Conservation (phyloP, 192 early-diverging fungal genomes). For the Entomortierella beljakovae region DNA sequence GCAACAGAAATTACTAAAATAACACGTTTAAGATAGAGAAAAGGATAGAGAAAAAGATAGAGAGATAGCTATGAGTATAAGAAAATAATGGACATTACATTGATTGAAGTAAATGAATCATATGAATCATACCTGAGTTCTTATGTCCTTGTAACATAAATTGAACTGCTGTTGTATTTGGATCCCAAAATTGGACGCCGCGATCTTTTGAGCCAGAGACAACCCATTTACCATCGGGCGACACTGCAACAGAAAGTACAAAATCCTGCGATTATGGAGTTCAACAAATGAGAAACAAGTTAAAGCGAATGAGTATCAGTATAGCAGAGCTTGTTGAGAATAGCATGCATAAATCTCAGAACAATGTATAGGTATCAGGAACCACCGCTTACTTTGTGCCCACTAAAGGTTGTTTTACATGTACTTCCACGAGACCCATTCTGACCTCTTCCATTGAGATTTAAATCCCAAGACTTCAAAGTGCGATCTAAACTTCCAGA, state of each 20-base stretch:
- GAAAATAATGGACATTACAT: not conserved
- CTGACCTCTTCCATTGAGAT: slow-evolving; percentile 48
- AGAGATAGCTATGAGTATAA: not conserved
- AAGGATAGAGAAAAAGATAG: not conserved
- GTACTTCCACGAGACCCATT: slow-evolving; percentile 42
- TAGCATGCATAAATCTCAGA: no score
- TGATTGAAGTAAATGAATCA: not conserved
- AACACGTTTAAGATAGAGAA: not conserved
- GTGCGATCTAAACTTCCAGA: slow-evolving; percentile 94
- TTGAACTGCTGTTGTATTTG: slow-evolving; percentile 74
- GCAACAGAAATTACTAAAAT: slow-evolving; percentile 90
- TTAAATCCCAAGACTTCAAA: slow-evolving; percentile 92
- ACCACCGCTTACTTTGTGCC: slow-evolving; percentile 59
- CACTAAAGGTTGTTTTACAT: slow-evolving; percentile 60
- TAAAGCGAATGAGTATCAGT: not conserved
- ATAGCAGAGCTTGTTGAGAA: not conserved
- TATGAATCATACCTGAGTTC: slow-evolving; percentile 80
- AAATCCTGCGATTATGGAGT: slow-evolving; percentile 74
- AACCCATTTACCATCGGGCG: slow-evolving; percentile 88
- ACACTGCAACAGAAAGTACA: slow-evolving; percentile 94
- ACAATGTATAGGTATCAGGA: not conserved
- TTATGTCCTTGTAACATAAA: slow-evolving; percentile 96
- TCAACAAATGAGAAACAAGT: not conserved
- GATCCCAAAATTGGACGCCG: slow-evolving; percentile 95
- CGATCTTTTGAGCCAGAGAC: slow-evolving; percentile 94